Conservation (phyloP, 176 grass and related monocot genomes). For the Pharus latifolius region DNA sequence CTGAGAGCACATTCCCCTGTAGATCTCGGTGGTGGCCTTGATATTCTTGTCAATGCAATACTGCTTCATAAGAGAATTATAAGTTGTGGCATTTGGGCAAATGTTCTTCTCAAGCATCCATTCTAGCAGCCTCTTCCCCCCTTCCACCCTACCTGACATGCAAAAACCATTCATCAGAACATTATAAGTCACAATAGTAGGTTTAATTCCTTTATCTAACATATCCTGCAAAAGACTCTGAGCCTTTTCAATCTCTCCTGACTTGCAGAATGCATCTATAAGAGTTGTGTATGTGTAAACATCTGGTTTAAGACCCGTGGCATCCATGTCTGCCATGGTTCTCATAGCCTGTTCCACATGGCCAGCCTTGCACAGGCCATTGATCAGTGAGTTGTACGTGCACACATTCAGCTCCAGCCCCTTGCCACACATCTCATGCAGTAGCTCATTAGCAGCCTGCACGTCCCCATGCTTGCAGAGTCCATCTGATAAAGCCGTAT, state of each 20-base stretch:
- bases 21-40: constrained; percentile 73
- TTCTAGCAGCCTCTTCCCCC: constrained; percentile 64
- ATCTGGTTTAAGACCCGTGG: constrained; percentile 46
- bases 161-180: constrained; percentile 95
- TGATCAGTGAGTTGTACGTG: constrained; percentile 89
- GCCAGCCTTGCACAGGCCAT: constrained; percentile 85
- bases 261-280: constrained; percentile 78
- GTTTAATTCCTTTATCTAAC: constrained; percentile 87
- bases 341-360: constrained; percentile 71
- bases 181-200: constrained; percentile 88
- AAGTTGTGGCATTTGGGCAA: constrained; percentile 47
- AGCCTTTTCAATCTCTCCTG: constrained; percentile 58
- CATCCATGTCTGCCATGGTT: constrained; percentile 83
- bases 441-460: constrained; percentile 69
- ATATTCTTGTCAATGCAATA: constrained; percentile 73
- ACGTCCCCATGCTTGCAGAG: constrained; percentile 87
- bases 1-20: constrained; percentile 52
- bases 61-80: constrained; percentile 89
- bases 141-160: constrained; percentile 63
- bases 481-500: constrained; percentile 76
- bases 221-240: constrained; percentile 67
- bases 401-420: constrained; percentile 64
- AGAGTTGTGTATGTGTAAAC: constrained; percentile 91
- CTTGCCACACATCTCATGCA: constrained; percentile 77
- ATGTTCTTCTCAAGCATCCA: constrained; percentile 85